Evolutionary conservation across 75 land plant species (phyloP), one percentile per base, ranked within the genome.

Genomic region (Sequoiadendron giganteum): DNA sequence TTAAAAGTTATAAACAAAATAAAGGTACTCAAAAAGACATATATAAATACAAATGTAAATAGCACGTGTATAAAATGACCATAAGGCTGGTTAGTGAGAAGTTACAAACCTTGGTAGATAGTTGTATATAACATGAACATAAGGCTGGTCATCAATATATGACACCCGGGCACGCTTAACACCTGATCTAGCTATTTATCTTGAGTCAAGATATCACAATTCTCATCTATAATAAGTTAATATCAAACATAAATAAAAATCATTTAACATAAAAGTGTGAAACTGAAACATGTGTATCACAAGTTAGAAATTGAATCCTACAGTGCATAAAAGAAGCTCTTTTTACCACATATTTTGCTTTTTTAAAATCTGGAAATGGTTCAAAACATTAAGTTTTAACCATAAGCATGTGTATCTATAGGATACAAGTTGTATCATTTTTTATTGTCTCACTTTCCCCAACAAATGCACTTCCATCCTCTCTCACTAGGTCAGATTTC

Each of bases 61-160:
- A 72, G 34, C 65, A 58, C 4, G 65, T 58, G 76, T 72, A 9
- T 72, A 11, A 72, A 36, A n/a, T 30, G 15, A 25, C 34, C 14
- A 43, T 9, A 43, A 52, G 54, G 14, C 54, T 52, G 54, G 54
- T 52, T 14, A 11, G 54, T 10, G 54, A 52, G 54, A 52, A 40
- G 48, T 6, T 58, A n/a, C 83, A 16, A 83, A 95, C 97, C 95
- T 96, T 85, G 96, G 91, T 65, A 96, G 91, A 84, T 86, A 89
- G 48, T 87, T 95, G 89, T 91, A 96, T 36, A 84, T 78, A 11
- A 94, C 91, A 86, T 86, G 92, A 79, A 96, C 96, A 61, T 90
- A 94, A 47, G 97, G 97, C 86, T 90, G 87, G 21, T 93, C 85
- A 30, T 92, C 96, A 90, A 75, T 87, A 88, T 42, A 34, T 47